Conservation (phyloP, 108 stramenopile species). For the Epithemia pelagica region DNA sequence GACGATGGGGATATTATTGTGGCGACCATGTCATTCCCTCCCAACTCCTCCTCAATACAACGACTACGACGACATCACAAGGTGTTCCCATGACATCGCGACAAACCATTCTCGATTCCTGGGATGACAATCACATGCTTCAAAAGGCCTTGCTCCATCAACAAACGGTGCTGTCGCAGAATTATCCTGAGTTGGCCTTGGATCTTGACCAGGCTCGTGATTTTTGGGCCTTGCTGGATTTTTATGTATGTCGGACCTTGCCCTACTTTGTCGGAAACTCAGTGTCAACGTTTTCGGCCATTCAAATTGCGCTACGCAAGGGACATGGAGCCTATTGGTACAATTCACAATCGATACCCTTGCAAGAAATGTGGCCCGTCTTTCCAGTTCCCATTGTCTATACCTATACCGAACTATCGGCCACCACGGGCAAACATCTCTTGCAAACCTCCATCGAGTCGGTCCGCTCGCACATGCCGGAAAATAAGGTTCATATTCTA, state of each 20-base stretch:
- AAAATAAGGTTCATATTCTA: slow-evolving; percentile 12
- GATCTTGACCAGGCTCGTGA: background rate
- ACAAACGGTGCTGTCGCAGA: background rate
- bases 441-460: slow-evolving; percentile 7
- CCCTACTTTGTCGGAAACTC: slow-evolving; percentile 8
- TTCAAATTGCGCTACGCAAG: slow-evolving; percentile 17
- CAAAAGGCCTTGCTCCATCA: background rate
- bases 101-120: background rate
- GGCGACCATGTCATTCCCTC: slow-evolving; percentile 2
- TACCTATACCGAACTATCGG: slow-evolving; percentile 12
- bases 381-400: slow-evolving; percentile 17
- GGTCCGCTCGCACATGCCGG: slow-evolving; percentile 7
- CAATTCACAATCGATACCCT: slow-evolving; percentile 17
- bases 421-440: background rate
- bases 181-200: background rate
- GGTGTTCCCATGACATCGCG: background rate
- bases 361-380: slow-evolving; percentile 12
- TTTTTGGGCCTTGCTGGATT: slow-evolving; percentile 13
- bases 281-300: slow-evolving; percentile 12
- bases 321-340: slow-evolving; percentile 11
- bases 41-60: background rate
- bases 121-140: background rate
- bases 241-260: background rate
- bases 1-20: slow-evolving; percentile 7
- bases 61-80: background rate